Base-by-base conservation (phyloP, 2,329 filamentous ascomycete species). In the Lizonia empirigonia region DNA sequence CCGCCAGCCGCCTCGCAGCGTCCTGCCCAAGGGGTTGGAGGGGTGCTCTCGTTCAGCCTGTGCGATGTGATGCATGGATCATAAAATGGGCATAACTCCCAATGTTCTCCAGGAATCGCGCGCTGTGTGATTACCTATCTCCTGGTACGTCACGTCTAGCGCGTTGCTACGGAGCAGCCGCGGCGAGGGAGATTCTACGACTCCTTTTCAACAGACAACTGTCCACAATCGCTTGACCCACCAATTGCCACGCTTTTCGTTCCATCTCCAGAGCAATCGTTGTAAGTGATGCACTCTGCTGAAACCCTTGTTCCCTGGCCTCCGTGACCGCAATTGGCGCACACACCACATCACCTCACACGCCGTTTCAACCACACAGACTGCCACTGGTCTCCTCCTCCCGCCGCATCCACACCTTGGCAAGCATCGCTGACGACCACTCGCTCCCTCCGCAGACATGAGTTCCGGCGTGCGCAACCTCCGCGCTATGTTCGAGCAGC, bases 401-500 rank as follows among this genome's bases (percentile, higher is more conserved):
- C 48, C 56, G 45, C 50, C 60, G 47, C 55, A 44, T 52, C 32
- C 51, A 48, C 45, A 53, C 29, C 38, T 38, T 50, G 55, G 53
- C 47, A 51, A 33, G 44, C 58, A 56, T 48, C 53, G 61, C 67
- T 69, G 65, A 71, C 67, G 51, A 55, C 36, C 47, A 53, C 50
- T 49, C 50, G 56, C 55, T 50, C 35, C 26, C 35, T 39, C 44
- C 61, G 62, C 70, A 79, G 77, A 76, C 75, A 80, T 80, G 77
- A 76, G 72, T 62, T 71, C 70, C 62, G 76, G 75, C 60, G 77
- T 80, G 58, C 73, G 77, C 59, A 77, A 77, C 62, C 71, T 80
- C 50, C 72, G 77, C 64, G 77, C 77, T 50, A 75, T 79, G 70
- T 80, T 80, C 67, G 78, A 80, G 69, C 67, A 71, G 47, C 67